Evolutionary conservation across 441 rosid species (phyloP).

Genomic region (Euphorbia schlechtendalii): DNA sequence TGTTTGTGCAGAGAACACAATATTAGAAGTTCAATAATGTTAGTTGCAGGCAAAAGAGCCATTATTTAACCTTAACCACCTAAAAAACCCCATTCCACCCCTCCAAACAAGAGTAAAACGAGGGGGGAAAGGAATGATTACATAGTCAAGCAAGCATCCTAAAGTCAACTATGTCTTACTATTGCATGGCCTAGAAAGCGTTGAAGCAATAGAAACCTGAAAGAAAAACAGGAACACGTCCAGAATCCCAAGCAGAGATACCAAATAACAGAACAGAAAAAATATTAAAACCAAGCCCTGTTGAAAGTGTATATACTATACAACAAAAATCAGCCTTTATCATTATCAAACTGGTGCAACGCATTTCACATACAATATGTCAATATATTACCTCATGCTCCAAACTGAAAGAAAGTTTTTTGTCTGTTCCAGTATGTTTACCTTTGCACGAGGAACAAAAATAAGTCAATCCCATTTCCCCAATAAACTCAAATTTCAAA

Average conservation of each 20-base stretch:
- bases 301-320: neutral
- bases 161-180: neutral
- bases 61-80: neutral
- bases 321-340: neutral
- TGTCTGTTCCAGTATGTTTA: constrained; percentile 85
- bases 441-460: constrained; percentile 34
- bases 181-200: neutral
- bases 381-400: constrained; percentile 65
- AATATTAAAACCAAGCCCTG: neutral
- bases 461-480: neutral
- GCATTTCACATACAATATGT: neutral
- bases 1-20: neutral
- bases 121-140: neutral
- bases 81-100: neutral
- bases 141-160: neutral
- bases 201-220: neutral
- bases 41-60: neutral
- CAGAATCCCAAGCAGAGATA: neutral
- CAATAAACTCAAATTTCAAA: neutral
- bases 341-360: neutral
- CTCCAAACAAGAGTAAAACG: neutral
- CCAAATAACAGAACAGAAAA: neutral
- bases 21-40: neutral
- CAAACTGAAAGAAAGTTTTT: constrained; percentile 80
- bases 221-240: neutral